These are phyloP conservation scores for Sanghuangporus sanghuang DNA, from an alignment of 1,284 basidiomycete species.

Conservation along the genomic window DNA sequence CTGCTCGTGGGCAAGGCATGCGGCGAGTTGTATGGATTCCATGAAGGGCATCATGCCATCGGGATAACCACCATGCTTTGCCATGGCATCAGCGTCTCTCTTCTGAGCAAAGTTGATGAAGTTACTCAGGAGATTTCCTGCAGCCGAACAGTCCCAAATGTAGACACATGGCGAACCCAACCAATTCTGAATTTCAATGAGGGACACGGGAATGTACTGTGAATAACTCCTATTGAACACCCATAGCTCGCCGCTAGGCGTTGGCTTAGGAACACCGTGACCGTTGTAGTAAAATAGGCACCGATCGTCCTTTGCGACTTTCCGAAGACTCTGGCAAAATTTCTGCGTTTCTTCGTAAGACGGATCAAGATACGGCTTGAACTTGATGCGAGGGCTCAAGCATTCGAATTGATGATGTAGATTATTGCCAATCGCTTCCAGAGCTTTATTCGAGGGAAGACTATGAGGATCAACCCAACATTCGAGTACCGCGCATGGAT, in stretches of 20 bases:
- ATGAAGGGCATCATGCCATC: constrained; percentile 71
- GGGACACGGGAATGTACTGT: constrained; percentile 95
- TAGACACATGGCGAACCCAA: constrained; percentile 93
- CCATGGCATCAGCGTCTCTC: constrained; percentile 74
- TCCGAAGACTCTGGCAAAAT: constrained; percentile 82
- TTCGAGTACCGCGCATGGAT: constrained; percentile 91
- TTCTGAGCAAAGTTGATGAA: constrained; percentile 86
- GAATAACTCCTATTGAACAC: constrained; percentile 98
- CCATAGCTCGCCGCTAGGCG: constrained; percentile 95
- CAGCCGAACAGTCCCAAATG: constrained; percentile 98
- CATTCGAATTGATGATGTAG: constrained; percentile 96
- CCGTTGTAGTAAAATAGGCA: constrained; percentile 98
- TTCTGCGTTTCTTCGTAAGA: constrained; percentile 92
- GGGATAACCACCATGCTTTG: constrained; percentile 53
- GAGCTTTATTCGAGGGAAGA: constrained; percentile 82
- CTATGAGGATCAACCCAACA: constrained; percentile 97
- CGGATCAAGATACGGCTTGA: constrained; percentile 92
- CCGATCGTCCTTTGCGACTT: constrained; percentile 90
- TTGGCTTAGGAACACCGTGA: constrained; percentile 96
- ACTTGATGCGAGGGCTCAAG: constrained; percentile 85
- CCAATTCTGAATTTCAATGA: constrained; percentile 92
- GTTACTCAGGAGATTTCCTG: constrained; percentile 89
- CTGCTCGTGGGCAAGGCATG: constrained; percentile 88
- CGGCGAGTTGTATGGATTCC: constrained; percentile 93
- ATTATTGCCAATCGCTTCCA: constrained; percentile 88